Conservation (phyloP, 139 green algal genomes). For the Raphidocelis subcapitata region DNA sequence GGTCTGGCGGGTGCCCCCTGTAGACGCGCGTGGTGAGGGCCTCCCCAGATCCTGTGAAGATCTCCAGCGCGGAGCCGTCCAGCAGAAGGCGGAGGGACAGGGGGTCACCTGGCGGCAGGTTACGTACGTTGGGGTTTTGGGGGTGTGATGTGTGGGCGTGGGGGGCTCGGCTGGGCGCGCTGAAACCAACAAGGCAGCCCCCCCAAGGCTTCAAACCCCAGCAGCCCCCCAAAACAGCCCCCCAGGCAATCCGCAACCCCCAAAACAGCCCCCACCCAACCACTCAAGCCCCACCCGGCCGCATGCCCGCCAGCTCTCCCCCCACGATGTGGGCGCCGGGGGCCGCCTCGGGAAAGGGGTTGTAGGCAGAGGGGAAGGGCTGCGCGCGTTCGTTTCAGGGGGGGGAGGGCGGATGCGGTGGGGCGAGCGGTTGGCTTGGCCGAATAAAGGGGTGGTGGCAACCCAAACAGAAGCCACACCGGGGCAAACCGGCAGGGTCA, state of each 20-base stretch:
- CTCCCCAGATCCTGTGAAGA: constrained; percentile 54
- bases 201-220: not conserved
- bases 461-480: too few species aligned
- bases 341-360: too few species aligned
- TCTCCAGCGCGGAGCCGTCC: constrained; percentile 74
- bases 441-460: too few species aligned
- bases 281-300: too few species aligned
- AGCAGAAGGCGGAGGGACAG: constrained; percentile 73
- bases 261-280: constrained; percentile 4
- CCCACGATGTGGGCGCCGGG: too few species aligned
- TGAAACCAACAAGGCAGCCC: not conserved
- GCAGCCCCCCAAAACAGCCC: not conserved
- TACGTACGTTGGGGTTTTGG: not conserved
- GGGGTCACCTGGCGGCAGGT: constrained; percentile 21
- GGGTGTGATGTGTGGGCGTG: not conserved
- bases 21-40: constrained; percentile 75
- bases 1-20: constrained; percentile 45
- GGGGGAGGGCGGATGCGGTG: too few species aligned
- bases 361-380: too few species aligned
- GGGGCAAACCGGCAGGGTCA: not conserved
- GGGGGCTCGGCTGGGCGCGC: not conserved
- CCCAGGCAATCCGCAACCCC: not conserved
- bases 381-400: too few species aligned
- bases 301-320: too few species aligned
- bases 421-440: too few species aligned